phyloP scores from a whole-genome alignment of 2,329 filamentous ascomycete species.

The Drechslerella dactyloides region DNA sequence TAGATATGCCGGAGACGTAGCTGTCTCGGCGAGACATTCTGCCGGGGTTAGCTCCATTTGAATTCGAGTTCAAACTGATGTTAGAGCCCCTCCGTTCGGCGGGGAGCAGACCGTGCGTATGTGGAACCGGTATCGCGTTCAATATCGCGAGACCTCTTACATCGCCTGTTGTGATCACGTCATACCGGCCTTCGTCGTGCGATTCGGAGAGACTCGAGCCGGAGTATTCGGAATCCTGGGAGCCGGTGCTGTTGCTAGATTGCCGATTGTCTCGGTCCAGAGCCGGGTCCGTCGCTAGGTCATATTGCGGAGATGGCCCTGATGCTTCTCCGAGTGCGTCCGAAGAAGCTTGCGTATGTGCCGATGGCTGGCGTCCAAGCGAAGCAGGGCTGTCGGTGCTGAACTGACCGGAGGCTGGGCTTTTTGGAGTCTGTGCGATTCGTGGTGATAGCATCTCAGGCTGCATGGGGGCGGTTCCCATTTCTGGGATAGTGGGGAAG shows the following conservation, averaged over 20 bases:
- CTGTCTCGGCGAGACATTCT: neutral
- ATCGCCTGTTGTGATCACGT: neutral
- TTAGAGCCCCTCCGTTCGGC: neutral
- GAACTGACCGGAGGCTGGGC: slow-evolving; percentile 10
- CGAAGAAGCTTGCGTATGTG: slow-evolving; percentile 38
- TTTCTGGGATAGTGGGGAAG: slow-evolving; percentile 30
- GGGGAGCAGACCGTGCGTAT: neutral
- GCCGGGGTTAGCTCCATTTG: neutral
- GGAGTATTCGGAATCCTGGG: slow-evolving; percentile 14
- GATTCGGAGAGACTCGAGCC: slow-evolving; percentile 11
- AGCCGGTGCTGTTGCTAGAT: slow-evolving; percentile 1
- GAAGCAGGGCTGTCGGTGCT: slow-evolving; percentile 12
- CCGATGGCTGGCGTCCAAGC: slow-evolving; percentile 15
- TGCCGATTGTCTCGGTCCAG: neutral
- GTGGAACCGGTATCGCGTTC: neutral
- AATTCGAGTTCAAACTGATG: slow-evolving; percentile 1
- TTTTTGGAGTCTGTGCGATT: neutral
- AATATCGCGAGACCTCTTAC: neutral
- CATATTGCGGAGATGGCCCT: neutral
- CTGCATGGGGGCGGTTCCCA: neutral
- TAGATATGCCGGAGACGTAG: slow-evolving; percentile 2
- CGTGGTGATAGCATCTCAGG: neutral
- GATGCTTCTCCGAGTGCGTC: slow-evolving; percentile 37
- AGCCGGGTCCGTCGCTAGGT: neutral
- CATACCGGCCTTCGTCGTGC: neutral